Conservation (phyloP, 805 yeast genomes). For the Lipomyces japonicus region DNA sequence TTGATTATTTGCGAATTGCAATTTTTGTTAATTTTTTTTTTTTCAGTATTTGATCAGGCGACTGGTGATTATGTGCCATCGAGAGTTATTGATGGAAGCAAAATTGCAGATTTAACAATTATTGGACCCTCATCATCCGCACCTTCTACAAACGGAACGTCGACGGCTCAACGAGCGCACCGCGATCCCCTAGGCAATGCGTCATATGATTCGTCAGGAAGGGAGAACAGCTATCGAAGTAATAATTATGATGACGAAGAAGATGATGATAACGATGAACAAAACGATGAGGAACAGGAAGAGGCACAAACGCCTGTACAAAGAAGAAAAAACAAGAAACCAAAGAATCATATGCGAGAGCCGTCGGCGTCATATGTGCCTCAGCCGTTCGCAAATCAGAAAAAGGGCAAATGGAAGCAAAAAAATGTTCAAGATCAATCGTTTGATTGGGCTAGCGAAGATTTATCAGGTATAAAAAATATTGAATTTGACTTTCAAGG, state of each 20-base stretch:
- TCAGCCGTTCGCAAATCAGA: constrained; percentile 12
- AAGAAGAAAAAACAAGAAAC: background rate
- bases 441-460: constrained; percentile 32
- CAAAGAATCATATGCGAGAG: constrained; percentile 7
- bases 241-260: background rate
- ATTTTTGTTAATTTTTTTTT: background rate
- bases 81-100: constrained; percentile 21
- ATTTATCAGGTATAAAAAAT: constrained; percentile 44
- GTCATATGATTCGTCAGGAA: constrained; percentile 5
- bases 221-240: too few relatives aligned
- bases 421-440: constrained; percentile 30
- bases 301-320: background rate
- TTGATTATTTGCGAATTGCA: background rate
- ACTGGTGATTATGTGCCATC: constrained; percentile 13
- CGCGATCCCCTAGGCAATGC: too few relatives aligned
- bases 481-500: constrained; percentile 84
- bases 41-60: constrained; percentile 18
- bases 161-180: background rate
- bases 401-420: constrained; percentile 2
- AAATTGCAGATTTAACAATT: constrained; percentile 28
- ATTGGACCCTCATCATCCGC: constrained; percentile 36
- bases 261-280: background rate
- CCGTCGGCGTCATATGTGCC: constrained; percentile 21
- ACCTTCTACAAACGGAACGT: constrained; percentile 15
- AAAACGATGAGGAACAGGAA: background rate